Conservation (phyloP, 208 protist genomes). For the Phytomonas francai region DNA sequence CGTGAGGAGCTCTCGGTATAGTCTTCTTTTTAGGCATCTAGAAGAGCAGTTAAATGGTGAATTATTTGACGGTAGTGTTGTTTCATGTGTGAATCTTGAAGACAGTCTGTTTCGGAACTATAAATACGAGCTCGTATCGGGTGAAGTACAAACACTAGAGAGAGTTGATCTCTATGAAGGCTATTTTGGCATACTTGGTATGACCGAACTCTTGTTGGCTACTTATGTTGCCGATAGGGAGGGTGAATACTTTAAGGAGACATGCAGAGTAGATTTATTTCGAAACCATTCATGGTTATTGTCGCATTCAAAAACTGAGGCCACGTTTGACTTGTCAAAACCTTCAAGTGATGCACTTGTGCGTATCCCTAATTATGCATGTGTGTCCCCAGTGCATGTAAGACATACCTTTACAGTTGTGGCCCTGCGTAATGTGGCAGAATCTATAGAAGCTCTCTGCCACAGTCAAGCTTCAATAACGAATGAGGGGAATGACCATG, state of each 20-base stretch:
- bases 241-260: background rate
- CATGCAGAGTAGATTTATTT: background rate
- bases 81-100: constrained; percentile 29
- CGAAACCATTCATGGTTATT: background rate
- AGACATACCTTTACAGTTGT: constrained; percentile 21
- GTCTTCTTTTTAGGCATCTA: constrained; percentile 47
- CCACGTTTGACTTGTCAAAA: background rate
- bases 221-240: background rate
- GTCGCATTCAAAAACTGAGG: background rate
- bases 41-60: constrained; percentile 48
- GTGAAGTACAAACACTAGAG: background rate
- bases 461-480: background rate
- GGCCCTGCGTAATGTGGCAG: constrained; percentile 27
- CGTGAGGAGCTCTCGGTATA: constrained; percentile 14
- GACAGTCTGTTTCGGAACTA: background rate
- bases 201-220: background rate
- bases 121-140: background rate
- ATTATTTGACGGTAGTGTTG: constrained; percentile 60
- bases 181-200: background rate
- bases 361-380: background rate
- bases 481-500: background rate
- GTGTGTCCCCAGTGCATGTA: background rate
- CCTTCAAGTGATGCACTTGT: background rate
- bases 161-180: background rate
- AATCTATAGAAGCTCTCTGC: constrained; percentile 21